Percentiles rank a stretch among this genome's conserved stretches.
phyloP scores from a whole-genome alignment of 2,329 filamentous ascomycete genomes.

The Pezicula carpinea region DNA sequence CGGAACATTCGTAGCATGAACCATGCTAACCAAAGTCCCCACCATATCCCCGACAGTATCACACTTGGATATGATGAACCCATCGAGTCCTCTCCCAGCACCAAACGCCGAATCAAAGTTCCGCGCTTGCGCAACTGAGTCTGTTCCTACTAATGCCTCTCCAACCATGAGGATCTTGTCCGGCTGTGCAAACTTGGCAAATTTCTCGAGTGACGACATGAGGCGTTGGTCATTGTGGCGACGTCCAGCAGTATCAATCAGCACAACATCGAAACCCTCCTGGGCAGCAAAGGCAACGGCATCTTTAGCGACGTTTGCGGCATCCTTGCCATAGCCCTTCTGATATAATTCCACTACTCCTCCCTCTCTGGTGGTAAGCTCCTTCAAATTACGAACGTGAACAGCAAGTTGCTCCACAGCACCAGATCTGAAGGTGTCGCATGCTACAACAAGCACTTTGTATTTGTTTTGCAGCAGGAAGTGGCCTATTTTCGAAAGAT shows the following conservation, averaged over 20 bases:
- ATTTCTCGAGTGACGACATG: slow-evolving; percentile 96
- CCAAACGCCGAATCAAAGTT: slow-evolving; percentile 97
- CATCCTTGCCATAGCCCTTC: slow-evolving; percentile 96
- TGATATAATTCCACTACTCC: slow-evolving; percentile 88
- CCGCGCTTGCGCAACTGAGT: slow-evolving; percentile 89
- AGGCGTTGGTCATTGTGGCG: slow-evolving; percentile 93
- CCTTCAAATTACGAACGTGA: slow-evolving; percentile 88
- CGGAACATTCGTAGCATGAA: slow-evolving; percentile 94
- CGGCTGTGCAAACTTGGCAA: slow-evolving; percentile 90
- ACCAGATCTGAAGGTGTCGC: slow-evolving; percentile 94
- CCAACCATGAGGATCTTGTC: slow-evolving; percentile 99
- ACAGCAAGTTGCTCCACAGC: slow-evolving; percentile 96
- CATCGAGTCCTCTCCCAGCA: slow-evolving; percentile 73
- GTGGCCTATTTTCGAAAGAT: slow-evolving; percentile 95
- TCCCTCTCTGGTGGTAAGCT: slow-evolving; percentile 79
- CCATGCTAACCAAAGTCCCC: slow-evolving; percentile 86
- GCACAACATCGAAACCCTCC: slow-evolving; percentile 81
- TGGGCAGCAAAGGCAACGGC: slow-evolving; percentile 76
- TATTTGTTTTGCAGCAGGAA: slow-evolving; percentile 97
- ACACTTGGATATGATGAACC: slow-evolving; percentile 98
- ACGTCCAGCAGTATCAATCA: slow-evolving; percentile 93
- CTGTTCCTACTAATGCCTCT: slow-evolving; percentile 85
- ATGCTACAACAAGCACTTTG: slow-evolving; percentile 87
- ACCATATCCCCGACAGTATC: slow-evolving; percentile 98
- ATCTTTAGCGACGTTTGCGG: slow-evolving; percentile 90